Percentiles rank a stretch among this genome's conserved stretches.
These are phyloP conservation scores for Hirschioporus abietinus DNA, from an alignment of 768 basidiomycete species.

Conservation along the genomic window DNA sequence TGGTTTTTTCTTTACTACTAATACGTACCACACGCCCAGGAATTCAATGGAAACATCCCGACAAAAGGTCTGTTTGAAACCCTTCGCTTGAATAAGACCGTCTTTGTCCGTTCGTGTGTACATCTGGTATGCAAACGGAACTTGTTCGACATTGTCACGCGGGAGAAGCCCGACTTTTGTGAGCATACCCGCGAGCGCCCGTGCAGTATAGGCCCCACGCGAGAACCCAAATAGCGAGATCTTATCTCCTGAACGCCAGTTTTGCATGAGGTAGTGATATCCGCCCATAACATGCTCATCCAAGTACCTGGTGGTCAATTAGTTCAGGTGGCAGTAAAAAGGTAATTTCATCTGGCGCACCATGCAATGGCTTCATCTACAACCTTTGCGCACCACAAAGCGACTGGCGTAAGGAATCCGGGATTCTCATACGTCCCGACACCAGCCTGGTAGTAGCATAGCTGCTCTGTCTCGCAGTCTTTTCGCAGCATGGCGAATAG, in stretches of 20 bases:
- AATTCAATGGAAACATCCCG: slow-evolving; percentile 68
- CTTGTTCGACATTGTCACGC: slow-evolving; percentile 60
- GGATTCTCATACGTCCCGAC: slow-evolving; percentile 51
- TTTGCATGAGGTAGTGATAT: slow-evolving; percentile 76
- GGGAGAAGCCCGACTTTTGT: slow-evolving; percentile 75
- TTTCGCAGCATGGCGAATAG: slow-evolving; percentile 14
- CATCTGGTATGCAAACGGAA: slow-evolving; percentile 71
- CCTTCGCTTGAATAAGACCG: slow-evolving; percentile 43
- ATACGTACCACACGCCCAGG: slow-evolving; percentile 66
- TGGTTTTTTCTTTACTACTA: not conserved
- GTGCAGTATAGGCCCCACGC: slow-evolving; percentile 58
- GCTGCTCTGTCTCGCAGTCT: slow-evolving; percentile 29
- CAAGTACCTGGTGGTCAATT: slow-evolving; percentile 45
- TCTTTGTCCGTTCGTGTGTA: slow-evolving; percentile 49
- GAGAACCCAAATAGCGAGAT: slow-evolving; percentile 81
- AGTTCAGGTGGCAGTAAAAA: not conserved
- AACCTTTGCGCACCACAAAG: slow-evolving; percentile 51
- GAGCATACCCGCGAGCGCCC: slow-evolving; percentile 73
- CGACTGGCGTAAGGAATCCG: slow-evolving; percentile 60
- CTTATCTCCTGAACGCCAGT: slow-evolving; percentile 66
- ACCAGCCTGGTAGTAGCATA: slow-evolving; percentile 68
- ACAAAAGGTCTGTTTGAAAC: slow-evolving; percentile 72
- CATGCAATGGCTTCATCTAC: slow-evolving; percentile 70
- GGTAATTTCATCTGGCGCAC: slow-evolving; percentile 27
- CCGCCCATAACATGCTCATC: slow-evolving; percentile 69